Evolutionary conservation across 2,329 filamentous ascomycete species (phyloP).

Genomic region (Phialophora verrucosa): DNA sequence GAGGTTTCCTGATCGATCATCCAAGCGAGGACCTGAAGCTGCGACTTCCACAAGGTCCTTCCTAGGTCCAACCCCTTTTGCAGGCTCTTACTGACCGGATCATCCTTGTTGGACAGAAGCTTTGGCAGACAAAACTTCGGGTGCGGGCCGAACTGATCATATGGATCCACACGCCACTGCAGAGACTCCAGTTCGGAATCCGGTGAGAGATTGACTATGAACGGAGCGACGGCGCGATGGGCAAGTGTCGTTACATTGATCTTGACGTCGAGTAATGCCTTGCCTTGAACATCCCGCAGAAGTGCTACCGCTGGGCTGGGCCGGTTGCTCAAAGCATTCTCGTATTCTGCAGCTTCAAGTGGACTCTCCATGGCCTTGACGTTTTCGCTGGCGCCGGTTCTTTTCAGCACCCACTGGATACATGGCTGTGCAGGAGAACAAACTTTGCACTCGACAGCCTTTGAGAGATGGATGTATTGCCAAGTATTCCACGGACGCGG

Average conservation of each 20-base stretch:
- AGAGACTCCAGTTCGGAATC: slow-evolving; percentile 24
- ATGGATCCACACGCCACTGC: slow-evolving; percentile 37
- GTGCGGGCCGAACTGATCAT: slow-evolving; percentile 15
- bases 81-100: not conserved
- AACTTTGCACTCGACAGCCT: slow-evolving; percentile 7
- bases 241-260: slow-evolving; percentile 51
- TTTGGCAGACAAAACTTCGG: slow-evolving; percentile 20
- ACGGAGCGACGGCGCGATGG: slow-evolving; percentile 52
- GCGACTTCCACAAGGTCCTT: slow-evolving; percentile 56
- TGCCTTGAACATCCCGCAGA: slow-evolving; percentile 36
- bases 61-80: not conserved
- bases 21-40: slow-evolving; percentile 64
- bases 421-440: slow-evolving; percentile 28
- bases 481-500: slow-evolving; percentile 11
- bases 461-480: slow-evolving; percentile 2
- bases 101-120: slow-evolving; percentile 19
- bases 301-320: slow-evolving; percentile 51
- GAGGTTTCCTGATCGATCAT: slow-evolving; percentile 62
- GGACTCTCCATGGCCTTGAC: slow-evolving; percentile 59
- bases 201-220: slow-evolving; percentile 12
- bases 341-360: slow-evolving; percentile 56
- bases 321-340: slow-evolving; percentile 57
- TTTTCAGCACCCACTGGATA: slow-evolving; percentile 26
- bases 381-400: slow-evolving; percentile 39
- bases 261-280: slow-evolving; percentile 41